These are phyloP conservation scores for Colletotrichum costaricense DNA, from an alignment of 2,329 filamentous ascomycete genomes.

Conservation along the genomic window DNA sequence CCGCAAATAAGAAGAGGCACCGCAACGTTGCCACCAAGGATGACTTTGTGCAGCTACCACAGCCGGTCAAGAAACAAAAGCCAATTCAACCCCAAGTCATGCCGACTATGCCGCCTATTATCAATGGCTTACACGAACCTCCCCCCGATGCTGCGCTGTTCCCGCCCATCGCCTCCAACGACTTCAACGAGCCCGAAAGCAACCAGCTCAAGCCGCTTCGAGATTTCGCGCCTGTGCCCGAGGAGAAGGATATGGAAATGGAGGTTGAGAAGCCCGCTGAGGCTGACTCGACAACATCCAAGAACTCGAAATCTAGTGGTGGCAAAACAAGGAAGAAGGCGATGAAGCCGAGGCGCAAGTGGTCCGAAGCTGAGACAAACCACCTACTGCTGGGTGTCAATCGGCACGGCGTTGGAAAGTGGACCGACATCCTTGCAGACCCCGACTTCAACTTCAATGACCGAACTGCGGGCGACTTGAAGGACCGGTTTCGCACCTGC, in stretches of 20 bases:
- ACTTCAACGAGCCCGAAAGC: constrained; percentile 62
- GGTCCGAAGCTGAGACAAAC: constrained; percentile 74
- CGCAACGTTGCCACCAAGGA: constrained; percentile 63
- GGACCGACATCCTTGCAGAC: constrained; percentile 73
- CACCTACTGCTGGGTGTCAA: constrained; percentile 70
- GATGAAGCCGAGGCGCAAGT: constrained; percentile 69
- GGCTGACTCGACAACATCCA: constrained; percentile 42
- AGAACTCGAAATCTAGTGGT: constrained; percentile 36
- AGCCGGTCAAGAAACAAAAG: constrained; percentile 74
- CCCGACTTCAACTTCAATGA: constrained; percentile 69
- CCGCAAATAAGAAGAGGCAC: constrained; percentile 65
- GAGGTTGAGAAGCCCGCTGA: constrained; percentile 41
- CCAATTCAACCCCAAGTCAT: constrained; percentile 60
- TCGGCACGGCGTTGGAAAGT: constrained; percentile 73
- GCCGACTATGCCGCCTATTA: constrained; percentile 70
- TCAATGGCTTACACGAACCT: constrained; percentile 72
- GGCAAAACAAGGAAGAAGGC: constrained; percentile 63
- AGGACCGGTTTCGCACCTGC: constrained; percentile 75
- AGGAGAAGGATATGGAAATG: constrained; percentile 40
- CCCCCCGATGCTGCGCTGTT: constrained; percentile 72
- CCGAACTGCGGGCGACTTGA: constrained; percentile 71
- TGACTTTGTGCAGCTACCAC: constrained; percentile 72
- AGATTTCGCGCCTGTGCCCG: constrained; percentile 50
- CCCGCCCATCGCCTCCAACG: constrained; percentile 69
- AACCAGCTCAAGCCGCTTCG: constrained; percentile 55